Conservation (phyloP, 805 yeast species). For the Ogataea nakhonphanomensis region DNA sequence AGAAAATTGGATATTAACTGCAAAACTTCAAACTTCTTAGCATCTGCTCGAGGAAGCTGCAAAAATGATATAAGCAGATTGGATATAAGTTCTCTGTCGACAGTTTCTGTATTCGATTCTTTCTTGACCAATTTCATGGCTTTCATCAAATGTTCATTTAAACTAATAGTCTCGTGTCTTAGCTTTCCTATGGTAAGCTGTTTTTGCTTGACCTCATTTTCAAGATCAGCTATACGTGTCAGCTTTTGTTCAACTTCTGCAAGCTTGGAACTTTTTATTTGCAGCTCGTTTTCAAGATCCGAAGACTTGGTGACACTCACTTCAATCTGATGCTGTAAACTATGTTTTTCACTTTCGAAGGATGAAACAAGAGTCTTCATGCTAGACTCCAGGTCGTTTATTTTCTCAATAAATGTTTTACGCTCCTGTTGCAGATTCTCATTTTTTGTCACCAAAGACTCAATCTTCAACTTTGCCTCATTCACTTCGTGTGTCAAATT, state of each 20-base stretch:
- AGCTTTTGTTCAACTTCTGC: slow-evolving; percentile 22
- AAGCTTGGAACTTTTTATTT: slow-evolving; percentile 7
- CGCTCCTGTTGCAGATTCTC: slow-evolving; percentile 27
- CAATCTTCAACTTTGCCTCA: slow-evolving; percentile 30
- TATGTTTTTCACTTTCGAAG: slow-evolving; percentile 26
- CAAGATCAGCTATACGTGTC: slow-evolving; percentile 36
- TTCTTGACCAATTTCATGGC: slow-evolving; percentile 81
- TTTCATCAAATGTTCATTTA: slow-evolving; percentile 94
- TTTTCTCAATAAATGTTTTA: slow-evolving; percentile 22
- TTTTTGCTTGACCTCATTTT: slow-evolving; percentile 60
- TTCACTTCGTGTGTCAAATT: slow-evolving; percentile 42
- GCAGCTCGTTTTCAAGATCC: slow-evolving; percentile 21
- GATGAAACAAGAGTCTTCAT: slow-evolving; percentile 9
- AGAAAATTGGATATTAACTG: slow-evolving; percentile 77
- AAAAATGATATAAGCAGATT: slow-evolving; percentile 83
- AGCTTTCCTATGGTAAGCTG: slow-evolving; percentile 82
- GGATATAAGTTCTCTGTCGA: slow-evolving; percentile 85
- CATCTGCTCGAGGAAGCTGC: slow-evolving; percentile 85
- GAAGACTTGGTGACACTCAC: slow-evolving; percentile 18
- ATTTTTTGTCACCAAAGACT: slow-evolving; percentile 24
- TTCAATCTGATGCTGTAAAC: slow-evolving; percentile 23
- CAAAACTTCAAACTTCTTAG: slow-evolving; percentile 90
- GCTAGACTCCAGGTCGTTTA: slow-evolving; percentile 12
- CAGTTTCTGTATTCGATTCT: slow-evolving; percentile 68
- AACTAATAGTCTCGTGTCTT: slow-evolving; percentile 88